Evolutionary conservation across 805 yeast species (phyloP).

Genomic region (Yarrowia yakushimensis): DNA sequence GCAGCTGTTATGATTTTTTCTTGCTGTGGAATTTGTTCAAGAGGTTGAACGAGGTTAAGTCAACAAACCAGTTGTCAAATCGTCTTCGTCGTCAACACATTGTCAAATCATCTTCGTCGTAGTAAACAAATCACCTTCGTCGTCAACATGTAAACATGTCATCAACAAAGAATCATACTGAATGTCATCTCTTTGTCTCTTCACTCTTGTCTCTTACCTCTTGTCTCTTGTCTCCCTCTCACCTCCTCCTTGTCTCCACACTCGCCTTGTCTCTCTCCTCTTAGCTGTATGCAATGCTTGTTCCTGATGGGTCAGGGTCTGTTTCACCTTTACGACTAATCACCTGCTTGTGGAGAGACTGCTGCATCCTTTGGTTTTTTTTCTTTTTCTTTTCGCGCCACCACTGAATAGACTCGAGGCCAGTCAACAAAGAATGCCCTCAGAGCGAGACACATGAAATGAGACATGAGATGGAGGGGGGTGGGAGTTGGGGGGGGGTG

Average conservation of each 20-base stretch:
- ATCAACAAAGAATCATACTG: too few species aligned
- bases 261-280: not conserved
- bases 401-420: not conserved
- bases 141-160: too few species aligned
- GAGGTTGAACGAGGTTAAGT: too few species aligned
- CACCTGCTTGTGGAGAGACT: not conserved
- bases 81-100: too few species aligned
- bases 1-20: too few species aligned
- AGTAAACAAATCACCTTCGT: too few species aligned
- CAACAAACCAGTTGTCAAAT: too few species aligned
- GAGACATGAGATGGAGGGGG: constrained; percentile 16
- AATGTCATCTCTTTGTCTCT: not conserved
- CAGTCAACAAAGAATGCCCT: not conserved
- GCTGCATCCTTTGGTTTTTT: not conserved
- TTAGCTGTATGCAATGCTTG: not conserved
- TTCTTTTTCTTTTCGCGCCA: too few species aligned
- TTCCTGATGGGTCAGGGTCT: constrained; percentile 26
- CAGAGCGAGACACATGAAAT: not conserved
- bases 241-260: not conserved
- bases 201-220: not conserved
- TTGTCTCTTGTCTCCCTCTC: not conserved
- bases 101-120: too few species aligned
- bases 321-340: constrained; percentile 13
- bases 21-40: too few species aligned
- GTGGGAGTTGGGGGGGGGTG: too few species aligned